phyloP scores from a whole-genome alignment of 805 yeast genomes.

The Clavispora carvajalis region DNA sequence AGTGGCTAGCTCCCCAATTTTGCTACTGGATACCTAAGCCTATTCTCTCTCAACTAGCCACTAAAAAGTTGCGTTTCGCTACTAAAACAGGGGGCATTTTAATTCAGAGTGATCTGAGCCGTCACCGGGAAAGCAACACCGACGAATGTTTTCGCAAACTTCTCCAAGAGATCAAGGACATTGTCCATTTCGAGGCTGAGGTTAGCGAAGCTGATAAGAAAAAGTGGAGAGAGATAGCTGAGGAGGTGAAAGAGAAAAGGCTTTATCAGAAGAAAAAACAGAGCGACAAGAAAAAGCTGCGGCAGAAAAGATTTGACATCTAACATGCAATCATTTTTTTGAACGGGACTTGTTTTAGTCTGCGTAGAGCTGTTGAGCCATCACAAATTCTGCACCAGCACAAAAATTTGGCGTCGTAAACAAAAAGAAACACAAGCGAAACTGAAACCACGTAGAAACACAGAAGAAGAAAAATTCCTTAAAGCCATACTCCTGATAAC shows the following conservation, averaged over 20 bases:
- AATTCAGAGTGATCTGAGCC: constrained; percentile 53
- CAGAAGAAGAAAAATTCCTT: too few relatives aligned
- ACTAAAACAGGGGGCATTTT: constrained; percentile 52
- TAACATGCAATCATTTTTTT: too few relatives aligned
- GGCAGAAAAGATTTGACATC: constrained; percentile 32
- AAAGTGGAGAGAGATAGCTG: constrained; percentile 46
- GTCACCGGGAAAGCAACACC: constrained; percentile 56
- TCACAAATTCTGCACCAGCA: too few relatives aligned
- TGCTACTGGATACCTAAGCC: constrained; percentile 57
- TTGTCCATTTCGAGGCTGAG: constrained; percentile 45
- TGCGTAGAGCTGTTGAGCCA: too few relatives aligned
- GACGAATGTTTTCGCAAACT: constrained; percentile 59
- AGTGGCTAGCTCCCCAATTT: constrained; percentile 38
- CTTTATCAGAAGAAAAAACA: constrained; percentile 30
- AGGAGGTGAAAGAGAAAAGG: constrained; percentile 27
- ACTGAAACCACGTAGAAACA: too few relatives aligned
- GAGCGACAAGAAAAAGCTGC: constrained; percentile 33
- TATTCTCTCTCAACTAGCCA: constrained; percentile 37
- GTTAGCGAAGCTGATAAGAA: constrained; percentile 39
- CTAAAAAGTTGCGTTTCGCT: constrained; percentile 44
- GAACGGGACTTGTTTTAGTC: too few relatives aligned
- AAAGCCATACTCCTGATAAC: too few relatives aligned
- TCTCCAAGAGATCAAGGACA: constrained; percentile 43
- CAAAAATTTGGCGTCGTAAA: too few relatives aligned
- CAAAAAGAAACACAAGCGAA: too few relatives aligned